These are phyloP conservation scores for Hevea brasiliensis DNA, from an alignment of 345 rosid genomes.

Conservation along the genomic window DNA sequence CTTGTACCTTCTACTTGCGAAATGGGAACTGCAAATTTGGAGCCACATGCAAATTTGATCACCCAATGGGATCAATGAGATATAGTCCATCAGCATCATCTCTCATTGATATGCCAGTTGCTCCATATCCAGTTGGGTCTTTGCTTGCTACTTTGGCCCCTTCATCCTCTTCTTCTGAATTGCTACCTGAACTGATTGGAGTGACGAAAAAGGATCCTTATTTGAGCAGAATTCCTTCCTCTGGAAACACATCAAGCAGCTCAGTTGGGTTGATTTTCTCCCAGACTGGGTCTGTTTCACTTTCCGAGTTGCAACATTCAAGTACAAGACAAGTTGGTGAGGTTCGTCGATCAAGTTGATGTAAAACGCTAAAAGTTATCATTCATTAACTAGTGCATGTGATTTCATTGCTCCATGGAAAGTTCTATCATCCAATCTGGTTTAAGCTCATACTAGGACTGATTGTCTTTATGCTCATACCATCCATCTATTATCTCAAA, in stretches of 20 bases:
- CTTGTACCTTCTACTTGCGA: conserved; percentile 28
- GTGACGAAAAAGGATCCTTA: conserved; percentile 16
- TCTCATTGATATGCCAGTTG: conserved; percentile 25
- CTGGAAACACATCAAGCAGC: conserved; percentile 61
- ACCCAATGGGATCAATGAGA: conserved; percentile 27
- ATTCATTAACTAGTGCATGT: conserved; percentile 22
- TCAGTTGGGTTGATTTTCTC: conserved; percentile 72
- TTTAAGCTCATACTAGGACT: conserved; percentile 28
- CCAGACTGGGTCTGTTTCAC: conserved; percentile 57
- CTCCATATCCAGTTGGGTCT: conserved; percentile 28
- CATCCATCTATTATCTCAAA: conserved; percentile 16
- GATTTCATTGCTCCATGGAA: conserved; percentile 16
- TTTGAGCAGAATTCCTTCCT: conserved; percentile 27
- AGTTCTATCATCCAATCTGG: conserved; percentile 28
- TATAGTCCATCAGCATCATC: conserved; percentile 27
- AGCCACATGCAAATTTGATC: conserved; percentile 34
- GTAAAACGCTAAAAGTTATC: conserved; percentile 15
- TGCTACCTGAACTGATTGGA: conserved; percentile 22
- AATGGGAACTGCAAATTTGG: conserved; percentile 33
- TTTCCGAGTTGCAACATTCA: conserved; percentile 69
- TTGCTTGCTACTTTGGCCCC: conserved; percentile 24
- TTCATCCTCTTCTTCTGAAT: conserved; percentile 25
- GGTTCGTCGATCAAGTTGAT: conserved; percentile 68
- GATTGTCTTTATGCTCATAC: conserved; percentile 5
- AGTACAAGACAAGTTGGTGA: conserved; percentile 64